These are phyloP conservation scores for Spergularia marina DNA, from an alignment of 148 eudicot species.

Conservation along the genomic window DNA sequence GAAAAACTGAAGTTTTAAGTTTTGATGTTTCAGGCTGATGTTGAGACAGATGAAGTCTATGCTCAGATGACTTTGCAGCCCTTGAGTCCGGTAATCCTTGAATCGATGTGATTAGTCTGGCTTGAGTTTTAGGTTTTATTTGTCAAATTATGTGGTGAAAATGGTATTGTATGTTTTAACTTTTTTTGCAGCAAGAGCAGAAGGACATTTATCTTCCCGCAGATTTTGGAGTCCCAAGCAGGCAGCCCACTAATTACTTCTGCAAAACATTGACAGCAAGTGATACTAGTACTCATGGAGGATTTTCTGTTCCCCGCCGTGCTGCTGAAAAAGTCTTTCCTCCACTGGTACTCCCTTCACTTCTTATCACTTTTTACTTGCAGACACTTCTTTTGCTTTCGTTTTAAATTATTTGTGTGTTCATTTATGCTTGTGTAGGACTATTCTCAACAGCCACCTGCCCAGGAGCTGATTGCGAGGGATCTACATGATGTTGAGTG, in stretches of 20 bases:
- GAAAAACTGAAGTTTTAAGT: constrained; percentile 17
- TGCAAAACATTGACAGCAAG: constrained; percentile 98
- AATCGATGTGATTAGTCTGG: neutral
- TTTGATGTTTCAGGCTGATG: constrained; percentile 69
- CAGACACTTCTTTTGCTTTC: neutral
- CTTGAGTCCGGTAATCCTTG: constrained; percentile 57
- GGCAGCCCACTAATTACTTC: constrained; percentile 95
- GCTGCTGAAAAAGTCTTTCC: constrained; percentile 99
- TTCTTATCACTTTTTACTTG: neutral
- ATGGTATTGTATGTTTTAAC: constrained; percentile 10
- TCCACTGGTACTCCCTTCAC: constrained; percentile 58
- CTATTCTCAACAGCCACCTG: constrained; percentile 66
- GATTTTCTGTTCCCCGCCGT: constrained; percentile 98
- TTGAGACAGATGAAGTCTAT: constrained; percentile 94
- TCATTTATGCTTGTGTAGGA: constrained; percentile 32
- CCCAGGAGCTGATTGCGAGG: constrained; percentile 61
- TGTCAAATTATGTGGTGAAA: constrained; percentile 5
- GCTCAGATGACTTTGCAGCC: constrained; percentile 98
- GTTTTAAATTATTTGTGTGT: neutral
- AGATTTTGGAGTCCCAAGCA: constrained; percentile 85
- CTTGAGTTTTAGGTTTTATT: constrained; percentile 1
- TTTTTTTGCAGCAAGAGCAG: constrained; percentile 76
- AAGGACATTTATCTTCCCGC: constrained; percentile 89
- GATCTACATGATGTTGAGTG: constrained; percentile 77
- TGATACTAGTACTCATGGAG: constrained; percentile 98